Evolutionary conservation across 2,329 filamentous ascomycete genomes (phyloP).

Genomic region (Orbilia javanica): DNA sequence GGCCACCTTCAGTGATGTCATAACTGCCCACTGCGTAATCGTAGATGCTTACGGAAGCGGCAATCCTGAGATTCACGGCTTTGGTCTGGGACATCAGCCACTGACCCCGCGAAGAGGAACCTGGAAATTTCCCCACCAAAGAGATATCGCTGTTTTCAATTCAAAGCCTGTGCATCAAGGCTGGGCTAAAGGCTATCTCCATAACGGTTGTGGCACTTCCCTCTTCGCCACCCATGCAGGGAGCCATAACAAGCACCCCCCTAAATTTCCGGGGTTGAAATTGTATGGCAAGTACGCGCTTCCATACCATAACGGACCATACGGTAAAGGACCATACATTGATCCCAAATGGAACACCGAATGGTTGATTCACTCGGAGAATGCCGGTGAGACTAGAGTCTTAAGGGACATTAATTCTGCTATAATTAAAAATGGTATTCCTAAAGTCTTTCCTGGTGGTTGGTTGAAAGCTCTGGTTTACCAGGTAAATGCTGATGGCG

Average conservation of each 20-base stretch:
- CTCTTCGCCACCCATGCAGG: not conserved
- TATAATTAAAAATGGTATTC: not conserved
- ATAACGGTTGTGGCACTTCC: slow-evolving; percentile 1
- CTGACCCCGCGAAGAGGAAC: not conserved
- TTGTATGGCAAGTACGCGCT: too few species aligned
- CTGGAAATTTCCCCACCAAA: not conserved
- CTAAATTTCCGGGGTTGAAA: too few species aligned
- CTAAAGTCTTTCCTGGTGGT: slow-evolving; percentile 4
- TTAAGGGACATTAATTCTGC: too few species aligned
- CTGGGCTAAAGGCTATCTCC: not conserved
- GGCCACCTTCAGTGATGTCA: not conserved
- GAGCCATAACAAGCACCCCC: not conserved
- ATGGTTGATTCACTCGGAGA: not conserved
- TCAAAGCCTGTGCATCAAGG: not conserved
- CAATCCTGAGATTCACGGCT: not conserved
- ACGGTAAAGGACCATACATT: not conserved
- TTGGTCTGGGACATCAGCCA: not conserved
- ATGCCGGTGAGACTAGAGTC: too few species aligned
- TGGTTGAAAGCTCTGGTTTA: not conserved
- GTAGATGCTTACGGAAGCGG: not conserved
- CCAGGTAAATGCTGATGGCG: slow-evolving; percentile 1
- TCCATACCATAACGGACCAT: too few species aligned
- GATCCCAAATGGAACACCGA: not conserved
- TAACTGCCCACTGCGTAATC: slow-evolving; percentile 3
- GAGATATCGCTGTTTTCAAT: slow-evolving; percentile 19